Conservation (phyloP, 2,329 filamentous ascomycete species). For the Microascus cirrosus region DNA sequence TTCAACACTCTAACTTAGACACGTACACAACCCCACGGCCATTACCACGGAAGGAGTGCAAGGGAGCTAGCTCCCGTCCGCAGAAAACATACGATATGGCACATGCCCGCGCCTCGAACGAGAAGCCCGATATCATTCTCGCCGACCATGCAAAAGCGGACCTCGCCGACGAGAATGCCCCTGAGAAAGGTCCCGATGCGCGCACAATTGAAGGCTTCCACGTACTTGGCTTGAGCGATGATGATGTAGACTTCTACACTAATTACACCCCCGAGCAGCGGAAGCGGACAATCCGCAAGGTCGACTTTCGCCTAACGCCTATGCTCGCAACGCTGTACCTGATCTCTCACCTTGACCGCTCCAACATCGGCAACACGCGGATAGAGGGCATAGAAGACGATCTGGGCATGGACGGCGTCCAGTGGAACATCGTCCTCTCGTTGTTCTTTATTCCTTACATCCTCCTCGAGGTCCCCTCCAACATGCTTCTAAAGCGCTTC, state of each 20-base stretch:
- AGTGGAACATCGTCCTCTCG: constrained; percentile 26
- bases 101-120: neutral
- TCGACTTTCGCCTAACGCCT: constrained; percentile 50
- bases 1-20: neutral
- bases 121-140: neutral
- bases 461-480: constrained; percentile 51
- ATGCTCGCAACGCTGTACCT: constrained; percentile 57
- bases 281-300: constrained; percentile 33
- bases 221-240: neutral
- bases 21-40: neutral
- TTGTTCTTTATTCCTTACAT: constrained; percentile 23
- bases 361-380: constrained; percentile 47
- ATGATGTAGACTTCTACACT: neutral
- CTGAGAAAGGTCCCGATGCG: neutral
- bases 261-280: neutral
- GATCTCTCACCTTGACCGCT: constrained; percentile 56
- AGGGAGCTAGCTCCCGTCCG: neutral
- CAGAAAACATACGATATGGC: neutral
- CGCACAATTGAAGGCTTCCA: neutral
- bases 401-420: constrained; percentile 35
- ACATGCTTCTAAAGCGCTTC: constrained; percentile 52
- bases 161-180: neutral
- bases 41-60: neutral
- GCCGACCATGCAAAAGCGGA: neutral
- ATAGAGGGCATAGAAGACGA: constrained; percentile 25